Percentiles rank a stretch among this genome's conserved stretches.
Evolutionary conservation across 2,329 filamentous ascomycete genomes (phyloP).

Genomic region (Claviceps capensis): DNA sequence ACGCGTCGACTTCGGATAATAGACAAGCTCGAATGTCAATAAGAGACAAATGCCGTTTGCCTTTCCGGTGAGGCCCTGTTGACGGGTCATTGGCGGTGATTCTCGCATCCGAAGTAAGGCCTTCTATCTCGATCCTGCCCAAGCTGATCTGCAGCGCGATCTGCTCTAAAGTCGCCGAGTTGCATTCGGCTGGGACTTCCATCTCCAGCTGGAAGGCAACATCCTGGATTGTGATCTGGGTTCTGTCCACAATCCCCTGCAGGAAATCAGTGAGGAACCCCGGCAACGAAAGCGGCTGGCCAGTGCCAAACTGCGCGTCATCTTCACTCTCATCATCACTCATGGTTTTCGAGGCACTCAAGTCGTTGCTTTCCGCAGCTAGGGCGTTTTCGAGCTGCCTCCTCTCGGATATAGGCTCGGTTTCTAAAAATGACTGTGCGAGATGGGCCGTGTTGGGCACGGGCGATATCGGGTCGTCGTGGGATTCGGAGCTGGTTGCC

Average conservation of each 20-base stretch:
- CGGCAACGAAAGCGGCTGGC: slow-evolving; percentile 54
- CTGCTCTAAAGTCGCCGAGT: slow-evolving; percentile 32
- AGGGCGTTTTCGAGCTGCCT: slow-evolving; percentile 56
- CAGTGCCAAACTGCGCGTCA: slow-evolving; percentile 50
- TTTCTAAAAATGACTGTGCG: slow-evolving; percentile 64
- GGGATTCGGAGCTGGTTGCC: slow-evolving; percentile 13
- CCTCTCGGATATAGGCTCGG: slow-evolving; percentile 52
- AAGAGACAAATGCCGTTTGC: slow-evolving; percentile 52
- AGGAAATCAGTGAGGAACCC: slow-evolving; percentile 58
- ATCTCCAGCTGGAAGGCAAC: slow-evolving; percentile 55
- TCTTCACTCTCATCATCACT: slow-evolving; percentile 52
- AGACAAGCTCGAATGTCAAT: slow-evolving; percentile 49
- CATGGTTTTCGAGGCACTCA: slow-evolving; percentile 45
- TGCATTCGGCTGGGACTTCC: slow-evolving; percentile 37
- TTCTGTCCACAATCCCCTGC: slow-evolving; percentile 59
- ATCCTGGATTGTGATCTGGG: slow-evolving; percentile 50
- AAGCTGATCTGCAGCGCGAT: slow-evolving; percentile 53
- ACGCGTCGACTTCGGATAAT: slow-evolving; percentile 54
- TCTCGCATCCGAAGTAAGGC: slow-evolving; percentile 37
- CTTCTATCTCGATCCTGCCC: slow-evolving; percentile 52
- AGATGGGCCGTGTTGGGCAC: slow-evolving; percentile 61
- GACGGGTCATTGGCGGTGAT: slow-evolving; percentile 12
- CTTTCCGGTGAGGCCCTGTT: slow-evolving; percentile 37
- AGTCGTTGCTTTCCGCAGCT: slow-evolving; percentile 45
- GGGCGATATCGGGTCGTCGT: slow-evolving; percentile 17